Conservation (phyloP, 1,284 basidiomycete genomes). For the Wallemia hederae region DNA sequence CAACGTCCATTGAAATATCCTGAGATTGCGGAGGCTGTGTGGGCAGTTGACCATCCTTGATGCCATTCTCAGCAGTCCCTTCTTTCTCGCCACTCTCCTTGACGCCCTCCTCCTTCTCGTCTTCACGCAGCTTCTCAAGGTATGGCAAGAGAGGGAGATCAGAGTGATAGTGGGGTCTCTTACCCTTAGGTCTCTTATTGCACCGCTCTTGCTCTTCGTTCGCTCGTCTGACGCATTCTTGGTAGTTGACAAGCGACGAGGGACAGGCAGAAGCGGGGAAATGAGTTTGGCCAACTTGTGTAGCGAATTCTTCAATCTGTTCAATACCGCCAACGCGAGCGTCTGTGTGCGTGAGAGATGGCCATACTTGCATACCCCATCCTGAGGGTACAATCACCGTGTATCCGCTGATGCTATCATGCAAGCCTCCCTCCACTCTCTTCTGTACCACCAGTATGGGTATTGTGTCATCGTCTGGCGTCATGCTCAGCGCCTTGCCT, state of each 20-base stretch:
- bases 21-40: background rate
- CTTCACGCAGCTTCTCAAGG: background rate
- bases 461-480: constrained; percentile 43
- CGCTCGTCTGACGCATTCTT: background rate
- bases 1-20: background rate
- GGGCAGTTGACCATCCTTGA: background rate
- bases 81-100: no score
- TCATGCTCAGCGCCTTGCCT: constrained; percentile 33
- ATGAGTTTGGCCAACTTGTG: background rate
- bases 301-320: constrained; percentile 1
- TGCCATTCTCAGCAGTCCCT: no score
- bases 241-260: background rate
- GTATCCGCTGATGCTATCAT: constrained; percentile 41
- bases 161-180: background rate
- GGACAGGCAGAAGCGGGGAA: background rate
- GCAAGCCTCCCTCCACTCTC: constrained; percentile 12
- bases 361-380: constrained; percentile 64
- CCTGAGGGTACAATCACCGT: constrained; percentile 51
- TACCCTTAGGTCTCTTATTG: background rate
- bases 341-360: constrained; percentile 45
- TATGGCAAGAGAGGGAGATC: background rate
- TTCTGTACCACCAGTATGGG: constrained; percentile 47
- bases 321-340: constrained; percentile 47
- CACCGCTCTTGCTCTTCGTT: background rate
- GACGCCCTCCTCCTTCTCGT: background rate